Percentiles rank a stretch among this genome's conserved stretches.
Evolutionary conservation across 805 yeast species (phyloP).

Genomic region (Nakazawaea ishiwadae): DNA sequence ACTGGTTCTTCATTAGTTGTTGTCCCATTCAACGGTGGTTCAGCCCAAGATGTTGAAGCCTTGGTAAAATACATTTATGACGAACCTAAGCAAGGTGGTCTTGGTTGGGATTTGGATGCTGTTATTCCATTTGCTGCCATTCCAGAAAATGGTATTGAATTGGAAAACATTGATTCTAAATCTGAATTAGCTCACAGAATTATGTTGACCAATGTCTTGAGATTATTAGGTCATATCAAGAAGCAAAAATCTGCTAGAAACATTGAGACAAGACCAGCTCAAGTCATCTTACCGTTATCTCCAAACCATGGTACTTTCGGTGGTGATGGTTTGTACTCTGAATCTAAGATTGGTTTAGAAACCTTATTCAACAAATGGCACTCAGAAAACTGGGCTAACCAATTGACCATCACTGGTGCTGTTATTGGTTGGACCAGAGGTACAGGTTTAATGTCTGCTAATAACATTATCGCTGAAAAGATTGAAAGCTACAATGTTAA

Average conservation of each 20-base stretch:
- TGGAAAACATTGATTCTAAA: slow-evolving; percentile 88
- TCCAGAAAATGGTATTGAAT: slow-evolving; percentile 96
- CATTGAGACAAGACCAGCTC: slow-evolving; percentile 95
- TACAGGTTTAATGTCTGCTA: slow-evolving; percentile 97
- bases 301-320: slow-evolving; percentile 99
- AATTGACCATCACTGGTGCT: slow-evolving; percentile 96
- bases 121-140: slow-evolving; percentile 98
- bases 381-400: slow-evolving; percentile 94
- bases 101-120: slow-evolving; percentile 97
- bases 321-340: slow-evolving; percentile 96
- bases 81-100: slow-evolving; percentile 79
- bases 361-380: slow-evolving; percentile 98
- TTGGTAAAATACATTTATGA: slow-evolving; percentile 82
- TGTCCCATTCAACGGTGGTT: slow-evolving; percentile 98
- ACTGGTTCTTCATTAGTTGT: slow-evolving; percentile 88
- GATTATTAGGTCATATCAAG: slow-evolving; percentile 90
- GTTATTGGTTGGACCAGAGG: slow-evolving; percentile 99
- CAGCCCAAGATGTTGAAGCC: slow-evolving; percentile 87
- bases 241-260: slow-evolving; percentile 70
- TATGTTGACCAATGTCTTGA: slow-evolving; percentile 92
- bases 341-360: slow-evolving; percentile 92
- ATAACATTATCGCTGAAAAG: slow-evolving; percentile 97
- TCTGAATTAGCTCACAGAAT: slow-evolving; percentile 98
- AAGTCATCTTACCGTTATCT: slow-evolving; percentile 91
- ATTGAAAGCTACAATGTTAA: slow-evolving; percentile 94